Conservation (phyloP, 441 rosid species). For the Pelargonium fulgidum region DNA sequence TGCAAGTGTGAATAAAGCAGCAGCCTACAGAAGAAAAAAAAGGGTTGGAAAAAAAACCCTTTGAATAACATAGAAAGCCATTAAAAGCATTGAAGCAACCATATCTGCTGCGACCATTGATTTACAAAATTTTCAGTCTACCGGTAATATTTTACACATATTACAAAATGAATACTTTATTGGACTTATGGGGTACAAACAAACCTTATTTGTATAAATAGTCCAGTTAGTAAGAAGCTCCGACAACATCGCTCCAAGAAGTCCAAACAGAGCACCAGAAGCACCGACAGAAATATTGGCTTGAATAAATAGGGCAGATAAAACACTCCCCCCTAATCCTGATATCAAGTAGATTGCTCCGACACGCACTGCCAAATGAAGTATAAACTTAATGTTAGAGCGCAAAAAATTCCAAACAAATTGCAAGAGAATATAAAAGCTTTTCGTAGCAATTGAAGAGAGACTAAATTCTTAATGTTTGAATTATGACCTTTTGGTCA, state of each 20-base stretch:
- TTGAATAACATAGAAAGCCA: too few relatives aligned
- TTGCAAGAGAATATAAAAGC: not conserved
- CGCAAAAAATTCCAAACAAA: not conserved
- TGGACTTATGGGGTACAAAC: conserved; percentile 5
- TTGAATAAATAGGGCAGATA: conserved; percentile 65
- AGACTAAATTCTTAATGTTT: too few relatives aligned
- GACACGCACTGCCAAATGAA: conserved; percentile 48
- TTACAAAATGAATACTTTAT: too few relatives aligned
- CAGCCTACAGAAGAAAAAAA: conserved; percentile 44
- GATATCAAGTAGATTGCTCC: conserved; percentile 66
- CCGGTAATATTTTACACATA: not conserved
- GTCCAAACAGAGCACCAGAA: conserved; percentile 92
- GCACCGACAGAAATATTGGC: conserved; percentile 74
- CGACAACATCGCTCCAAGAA: conserved; percentile 87
- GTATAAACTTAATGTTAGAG: conserved; percentile 7
- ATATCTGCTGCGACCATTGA: too few relatives aligned
- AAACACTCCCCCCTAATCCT: conserved; percentile 73
- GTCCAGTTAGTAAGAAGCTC: conserved; percentile 93
- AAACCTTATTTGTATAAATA: conserved; percentile 73
- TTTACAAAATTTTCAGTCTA: too few relatives aligned
- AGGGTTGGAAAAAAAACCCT: not conserved
- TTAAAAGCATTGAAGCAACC: too few relatives aligned
- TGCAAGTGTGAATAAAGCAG: conserved; percentile 60
- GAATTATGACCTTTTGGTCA: too few relatives aligned
- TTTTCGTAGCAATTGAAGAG: too few relatives aligned